phyloP scores from a whole-genome alignment of 2,329 filamentous ascomycete species.

The Zymoseptoria ardabiliae region DNA sequence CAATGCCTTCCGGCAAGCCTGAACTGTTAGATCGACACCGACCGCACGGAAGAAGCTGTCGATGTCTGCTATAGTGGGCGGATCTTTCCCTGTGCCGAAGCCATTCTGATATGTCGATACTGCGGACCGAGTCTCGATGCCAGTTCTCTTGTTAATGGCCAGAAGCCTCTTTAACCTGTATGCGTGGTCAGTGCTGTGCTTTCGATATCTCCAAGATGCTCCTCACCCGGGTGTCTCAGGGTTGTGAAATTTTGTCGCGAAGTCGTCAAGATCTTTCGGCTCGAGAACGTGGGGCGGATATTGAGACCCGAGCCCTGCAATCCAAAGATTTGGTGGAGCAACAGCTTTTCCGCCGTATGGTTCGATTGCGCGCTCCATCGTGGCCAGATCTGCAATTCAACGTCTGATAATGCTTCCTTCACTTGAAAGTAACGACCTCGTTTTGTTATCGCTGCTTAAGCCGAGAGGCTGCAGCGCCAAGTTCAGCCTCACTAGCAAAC shows the following conservation, averaged over 20 bases:
- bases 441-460: too few species aligned
- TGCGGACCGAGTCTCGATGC: neutral
- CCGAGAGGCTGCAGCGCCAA: too few species aligned
- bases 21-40: constrained; percentile 27
- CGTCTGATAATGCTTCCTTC: too few species aligned
- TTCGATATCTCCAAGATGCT: too few species aligned
- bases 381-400: too few species aligned
- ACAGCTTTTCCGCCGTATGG: too few species aligned
- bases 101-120: neutral
- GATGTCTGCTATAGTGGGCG: neutral
- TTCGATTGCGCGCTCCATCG: too few species aligned
- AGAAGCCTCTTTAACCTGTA: neutral
- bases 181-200: neutral
- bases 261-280: neutral
- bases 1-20: constrained; percentile 30
- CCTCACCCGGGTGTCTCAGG: neutral
- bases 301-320: neutral
- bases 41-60: neutral
- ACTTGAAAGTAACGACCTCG: too few species aligned
- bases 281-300: neutral
- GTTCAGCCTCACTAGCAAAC: too few species aligned
- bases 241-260: neutral
- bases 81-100: neutral
- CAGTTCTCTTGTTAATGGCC: neutral
- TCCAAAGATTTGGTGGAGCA: neutral